Base-by-base conservation (phyloP, 2,329 filamentous ascomycete genomes). In the Trichoderma guizhouense region DNA sequence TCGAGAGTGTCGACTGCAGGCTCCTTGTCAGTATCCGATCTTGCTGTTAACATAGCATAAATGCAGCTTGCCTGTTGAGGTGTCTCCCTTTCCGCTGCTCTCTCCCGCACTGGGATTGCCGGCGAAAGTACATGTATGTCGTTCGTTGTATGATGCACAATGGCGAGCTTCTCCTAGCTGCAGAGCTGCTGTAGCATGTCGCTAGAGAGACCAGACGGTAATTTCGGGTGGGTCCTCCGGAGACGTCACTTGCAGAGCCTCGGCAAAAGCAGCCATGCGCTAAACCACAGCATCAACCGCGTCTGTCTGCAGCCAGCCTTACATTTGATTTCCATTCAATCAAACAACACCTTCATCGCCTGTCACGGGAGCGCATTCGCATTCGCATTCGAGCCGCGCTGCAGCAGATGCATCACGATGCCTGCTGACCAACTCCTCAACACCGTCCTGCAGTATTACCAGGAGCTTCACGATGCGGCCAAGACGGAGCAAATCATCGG, bases 371-470 rank as follows among this genome's bases (percentile, higher is more conserved):
- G 55, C 36, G 55, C 55, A 57, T 62, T 47, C 36, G 15, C 36
- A 39, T 39, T 63, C 39, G 21, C 62, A 65, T 65, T 34, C 36
- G 32, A 62, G 51, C 55, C 24, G 28, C 66, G 68, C 62, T 58
- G 53, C 61, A 69, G 69, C 66, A 57, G 58, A 47, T 21, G 61
- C 18, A 39, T 7, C 72, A 74, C 32, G 61, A 93, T 93, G 91
- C 86, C 91, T 74, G 85, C 88, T 75, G 91, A 93, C 79, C 86
- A 87, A 74, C 85, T 93, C 69, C 85, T 93, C 72, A 90, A 88
- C 74, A 89, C 89, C 57, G 87, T 93, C 72, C 84, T 94, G 74
- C 86, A 90, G 75, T 82, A 85, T 70, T 89, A 86, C 78, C 87
- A 87, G 78, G 85, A 87, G 74, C 80, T 85, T 63, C 86, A 86